Base-by-base conservation (phyloP, 495 filamentous ascomycete species). In the Hyphodiscus hymeniophilus region DNA sequence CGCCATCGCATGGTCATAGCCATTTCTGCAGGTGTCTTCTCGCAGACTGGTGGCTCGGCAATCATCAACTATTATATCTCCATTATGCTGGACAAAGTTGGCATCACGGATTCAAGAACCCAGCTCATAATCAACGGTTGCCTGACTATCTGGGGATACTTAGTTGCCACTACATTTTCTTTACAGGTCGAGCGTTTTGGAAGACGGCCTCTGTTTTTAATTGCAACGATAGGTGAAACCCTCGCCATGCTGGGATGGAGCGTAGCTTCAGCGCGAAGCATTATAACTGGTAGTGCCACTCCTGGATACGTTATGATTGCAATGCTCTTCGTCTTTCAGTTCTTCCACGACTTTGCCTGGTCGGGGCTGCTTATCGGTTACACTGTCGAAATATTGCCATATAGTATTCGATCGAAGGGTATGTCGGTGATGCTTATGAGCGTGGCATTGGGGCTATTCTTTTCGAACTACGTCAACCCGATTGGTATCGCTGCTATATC, bases 401-500 rank as follows among this genome's bases (percentile, higher is more conserved):
- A 60, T 55, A 49, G 55, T 28, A 49, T 66, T 11, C 56, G 66
- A 30, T 62, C 23, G 71, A n/a, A n/a, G n/a, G n/a, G n/a, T n/a
- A n/a, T n/a, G n/a, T n/a, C n/a, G n/a, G n/a, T n/a, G n/a, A n/a
- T 70, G 16, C 64, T 65, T 38, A 69, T 84, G 43, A 77, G 71
- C 22, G 72, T 81, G 34, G 74, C 82, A 56, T 68, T 73, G 7
- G 67, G 78, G 10, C 67, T 83, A 7, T 77, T 76, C 20, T 69
- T 82, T 44, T 72, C 72, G 50, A 68, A 71, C 62, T 75, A 81
- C 62, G 75, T 76, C 46, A 80, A 82, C 65, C 73, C 74, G 32
- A 71, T 83, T 38, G 78, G 76, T 4, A 72, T 80, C 63, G 71
- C 75, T 18, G 64, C 66, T 18, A 58, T 81, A 24, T 64, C 75